These are phyloP conservation scores for Cyberlindnera veronae DNA, from an alignment of 805 yeast species.

Conservation along the genomic window DNA sequence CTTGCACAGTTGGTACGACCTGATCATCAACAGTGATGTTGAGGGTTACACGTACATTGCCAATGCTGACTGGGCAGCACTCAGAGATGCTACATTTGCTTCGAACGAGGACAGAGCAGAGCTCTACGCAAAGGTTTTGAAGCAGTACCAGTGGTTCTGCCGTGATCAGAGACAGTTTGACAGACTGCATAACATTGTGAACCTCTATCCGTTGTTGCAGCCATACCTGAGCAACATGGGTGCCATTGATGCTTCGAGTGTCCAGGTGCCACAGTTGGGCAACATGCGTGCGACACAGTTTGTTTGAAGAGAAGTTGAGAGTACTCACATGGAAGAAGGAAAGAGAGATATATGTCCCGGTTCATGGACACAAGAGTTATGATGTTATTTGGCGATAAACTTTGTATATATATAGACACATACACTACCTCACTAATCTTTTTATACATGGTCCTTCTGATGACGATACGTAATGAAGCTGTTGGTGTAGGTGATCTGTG, in stretches of 20 bases:
- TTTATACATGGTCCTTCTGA: too few species aligned
- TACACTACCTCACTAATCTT: too few species aligned
- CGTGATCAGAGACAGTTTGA: constrained; percentile 22
- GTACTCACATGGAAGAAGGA: too few species aligned
- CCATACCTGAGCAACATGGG: constrained; percentile 11
- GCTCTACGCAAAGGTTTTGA: constrained; percentile 22
- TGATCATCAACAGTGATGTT: constrained; percentile 46
- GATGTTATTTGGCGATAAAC: too few species aligned
- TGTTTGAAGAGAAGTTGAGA: too few species aligned
- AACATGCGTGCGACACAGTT: constrained; percentile 11
- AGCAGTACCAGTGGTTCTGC: constrained; percentile 23
- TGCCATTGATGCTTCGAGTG: constrained; percentile 11
- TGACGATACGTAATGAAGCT: too few species aligned
- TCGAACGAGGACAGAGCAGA: constrained; percentile 17
- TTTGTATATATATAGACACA: too few species aligned
- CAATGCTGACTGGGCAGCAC: constrained; percentile 81
- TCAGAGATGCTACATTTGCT: constrained; percentile 65
- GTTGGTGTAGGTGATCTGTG: too few species aligned
- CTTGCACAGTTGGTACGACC: constrained; percentile 51
- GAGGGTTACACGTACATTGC: constrained; percentile 63
- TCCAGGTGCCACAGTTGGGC: constrained; percentile 14
- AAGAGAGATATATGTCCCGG: too few species aligned
- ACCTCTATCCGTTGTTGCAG: constrained; percentile 15
- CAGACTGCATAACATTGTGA: constrained; percentile 13
- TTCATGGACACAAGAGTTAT: too few species aligned